Percentiles rank a stretch among this genome's conserved stretches.
Evolutionary conservation across 192 early-diverging fungal genomes (phyloP).

Genomic region (Funneliformis geosporum): DNA sequence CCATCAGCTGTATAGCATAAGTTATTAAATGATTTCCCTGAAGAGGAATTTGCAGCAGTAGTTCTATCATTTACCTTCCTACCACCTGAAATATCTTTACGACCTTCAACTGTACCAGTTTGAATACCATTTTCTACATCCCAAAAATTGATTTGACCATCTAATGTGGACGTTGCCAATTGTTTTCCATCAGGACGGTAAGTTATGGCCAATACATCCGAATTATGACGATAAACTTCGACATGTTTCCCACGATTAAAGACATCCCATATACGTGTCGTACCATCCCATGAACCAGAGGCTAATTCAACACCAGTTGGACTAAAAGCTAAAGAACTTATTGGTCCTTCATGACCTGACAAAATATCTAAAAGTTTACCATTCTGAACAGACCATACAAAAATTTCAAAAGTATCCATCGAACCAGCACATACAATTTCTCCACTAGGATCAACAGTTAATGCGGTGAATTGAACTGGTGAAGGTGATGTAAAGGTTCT

Average conservation of each 20-base stretch:
- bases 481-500: slow-evolving; percentile 94
- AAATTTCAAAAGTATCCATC: slow-evolving; percentile 95
- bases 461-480: slow-evolving; percentile 90
- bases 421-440: slow-evolving; percentile 96
- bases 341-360: slow-evolving; percentile 90
- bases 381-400: slow-evolving; percentile 98
- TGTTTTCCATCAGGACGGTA: slow-evolving; percentile 91
- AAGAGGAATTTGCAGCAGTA: slow-evolving; percentile 79
- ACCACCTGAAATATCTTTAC: slow-evolving; percentile 90
- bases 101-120: slow-evolving; percentile 81
- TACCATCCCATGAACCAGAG: slow-evolving; percentile 91
- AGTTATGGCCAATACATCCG: slow-evolving; percentile 86
- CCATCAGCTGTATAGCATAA: slow-evolving; percentile 96
- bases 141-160: slow-evolving; percentile 96
- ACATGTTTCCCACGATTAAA: slow-evolving; percentile 81
- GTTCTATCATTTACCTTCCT: slow-evolving; percentile 75
- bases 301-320: slow-evolving; percentile 79
- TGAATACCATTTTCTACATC: slow-evolving; percentile 75
- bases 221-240: slow-evolving; percentile 76
- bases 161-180: slow-evolving; percentile 82
- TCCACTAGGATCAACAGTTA: slow-evolving; percentile 95
- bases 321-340: slow-evolving; percentile 84
- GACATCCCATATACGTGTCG: slow-evolving; percentile 89
- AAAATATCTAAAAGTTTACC: slow-evolving; percentile 96
- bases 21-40: slow-evolving; percentile 89